Evolutionary conservation across 441 rosid species (phyloP), one percentile per base, ranked within the genome.

Genomic region (Adansonia rubrostipa): DNA sequence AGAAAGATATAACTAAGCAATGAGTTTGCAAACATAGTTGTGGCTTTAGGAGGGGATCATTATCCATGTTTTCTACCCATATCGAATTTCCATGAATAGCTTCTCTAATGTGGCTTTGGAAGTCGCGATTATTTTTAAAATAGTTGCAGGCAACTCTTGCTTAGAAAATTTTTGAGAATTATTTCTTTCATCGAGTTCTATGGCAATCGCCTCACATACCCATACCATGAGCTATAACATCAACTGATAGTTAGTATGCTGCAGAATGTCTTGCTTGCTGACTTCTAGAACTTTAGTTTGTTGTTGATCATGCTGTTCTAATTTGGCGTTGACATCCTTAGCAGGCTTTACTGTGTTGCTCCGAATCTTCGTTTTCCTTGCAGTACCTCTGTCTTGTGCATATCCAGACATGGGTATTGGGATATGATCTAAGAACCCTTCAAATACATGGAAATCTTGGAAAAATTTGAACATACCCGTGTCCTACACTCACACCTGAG

Each of bases 91-190:
- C 33, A 19, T 68, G 53, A 68, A 19, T 54, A 68, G 36, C 10
- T 68, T 65, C 72, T 19, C 53, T 44, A 45, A 67, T 67, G 53
- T n/a, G 20, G 14, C 72, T 68, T 8, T 45, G 48, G 48, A 64
- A 15, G 7, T 15, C 15, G 54, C 33, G 33, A 17, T 67, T 63
- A 15, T 44, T 66, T 63, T 67, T 68, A 11, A 45, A 68, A 24
- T 48, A 45, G 14, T 40, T 42, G 20, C 22, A 0, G 22, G 48
- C 48, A 40, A 17, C 48, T 65, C 13, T 65, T 65, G 70, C 48
- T 65, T 40, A 6, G 45, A 65, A 65, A 15, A 65, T 40, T 48
- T 65, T 40, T 65, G 1, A 10, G 9, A 45, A 67, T 45, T 45
- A 44, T 66, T 4, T 66, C 14, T 65, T 45, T 67, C n/a, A 9